phyloP scores from a whole-genome alignment of 2,329 filamentous ascomycete genomes.

The Fusarium chaquense region DNA sequence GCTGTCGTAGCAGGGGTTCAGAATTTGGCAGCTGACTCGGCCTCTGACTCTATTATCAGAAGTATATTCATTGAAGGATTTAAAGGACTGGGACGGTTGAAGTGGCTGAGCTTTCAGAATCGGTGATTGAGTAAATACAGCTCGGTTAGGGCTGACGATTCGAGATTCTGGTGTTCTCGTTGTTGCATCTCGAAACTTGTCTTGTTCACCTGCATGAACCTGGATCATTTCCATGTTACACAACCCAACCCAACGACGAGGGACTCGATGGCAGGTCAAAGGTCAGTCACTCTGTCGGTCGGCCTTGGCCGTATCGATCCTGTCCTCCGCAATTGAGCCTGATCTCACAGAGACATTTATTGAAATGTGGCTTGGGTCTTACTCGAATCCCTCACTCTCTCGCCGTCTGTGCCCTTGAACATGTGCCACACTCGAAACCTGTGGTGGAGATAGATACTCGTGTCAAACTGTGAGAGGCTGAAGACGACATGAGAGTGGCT shows the following conservation, averaged over 20 bases:
- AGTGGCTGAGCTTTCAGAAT: conserved; percentile 9
- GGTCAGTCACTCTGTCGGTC: neutral
- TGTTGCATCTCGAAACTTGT: conserved; percentile 27
- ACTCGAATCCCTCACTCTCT: conserved; percentile 5
- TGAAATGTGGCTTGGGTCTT: conserved; percentile 27
- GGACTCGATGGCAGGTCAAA: conserved; percentile 1
- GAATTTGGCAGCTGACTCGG: conserved; percentile 10
- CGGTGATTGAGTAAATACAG: conserved; percentile 2
- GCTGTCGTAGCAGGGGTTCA: conserved; percentile 8
- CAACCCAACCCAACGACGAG: conserved; percentile 9
- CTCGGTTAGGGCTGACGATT: conserved; percentile 19
- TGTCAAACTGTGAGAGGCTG: conserved; percentile 53
- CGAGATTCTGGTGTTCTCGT: conserved; percentile 26
- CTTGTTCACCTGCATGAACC: conserved; percentile 25
- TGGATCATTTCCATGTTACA: conserved; percentile 20
- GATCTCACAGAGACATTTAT: conserved; percentile 13
- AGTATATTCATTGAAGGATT: neutral
- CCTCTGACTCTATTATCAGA: conserved; percentile 1
- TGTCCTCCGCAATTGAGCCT: conserved; percentile 10
- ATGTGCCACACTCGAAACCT: conserved; percentile 44
- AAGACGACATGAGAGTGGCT: conserved; percentile 37
- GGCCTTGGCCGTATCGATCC: conserved; percentile 21
- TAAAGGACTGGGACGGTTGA: neutral
- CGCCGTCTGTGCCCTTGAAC: conserved; percentile 19
- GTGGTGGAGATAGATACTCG: conserved; percentile 44